These are phyloP conservation scores for Hyparrhenia diplandra DNA, from an alignment of 176 grass and related monocot species.

Conservation along the genomic window DNA sequence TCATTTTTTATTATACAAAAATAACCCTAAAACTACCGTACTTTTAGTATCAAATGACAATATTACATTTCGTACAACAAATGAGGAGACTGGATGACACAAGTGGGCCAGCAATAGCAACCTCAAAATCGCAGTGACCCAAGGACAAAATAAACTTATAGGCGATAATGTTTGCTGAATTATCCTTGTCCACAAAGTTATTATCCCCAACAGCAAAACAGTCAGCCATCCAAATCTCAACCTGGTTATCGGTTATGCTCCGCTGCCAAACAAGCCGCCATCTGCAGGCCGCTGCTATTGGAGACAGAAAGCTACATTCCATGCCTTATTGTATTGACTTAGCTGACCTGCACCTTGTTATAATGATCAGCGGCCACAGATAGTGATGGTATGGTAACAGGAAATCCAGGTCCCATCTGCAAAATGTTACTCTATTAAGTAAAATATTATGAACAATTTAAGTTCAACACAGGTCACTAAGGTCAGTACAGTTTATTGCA, in stretches of 20 bases:
- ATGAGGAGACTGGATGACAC: neutral
- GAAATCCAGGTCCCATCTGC: conserved; percentile 97
- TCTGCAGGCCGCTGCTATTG: neutral
- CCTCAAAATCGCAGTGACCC: neutral
- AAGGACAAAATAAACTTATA: neutral
- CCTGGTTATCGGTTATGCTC: neutral
- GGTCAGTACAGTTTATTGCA: neutral
- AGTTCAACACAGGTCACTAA: neutral
- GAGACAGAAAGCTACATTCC: neutral
- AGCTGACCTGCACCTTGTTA: conserved; percentile 66
- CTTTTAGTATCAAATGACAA: neutral
- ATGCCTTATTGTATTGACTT: conserved; percentile 10
- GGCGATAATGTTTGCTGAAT: neutral
- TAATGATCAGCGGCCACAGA: conserved; percentile 81
- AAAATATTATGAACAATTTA: neutral
- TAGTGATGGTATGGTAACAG: conserved; percentile 83
- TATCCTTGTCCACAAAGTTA: conserved; percentile 20
- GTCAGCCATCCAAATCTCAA: neutral
- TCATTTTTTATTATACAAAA: conserved; percentile 4
- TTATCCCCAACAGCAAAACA: conserved; percentile 13
- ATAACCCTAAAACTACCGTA: neutral
- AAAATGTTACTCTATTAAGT: conserved; percentile 19
- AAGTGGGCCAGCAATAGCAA: neutral
- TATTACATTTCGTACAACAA: conserved; percentile 41
- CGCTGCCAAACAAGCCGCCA: conserved; percentile 12